Percentiles rank a stretch among this genome's conserved stretches.
Evolutionary conservation across 495 filamentous ascomycete species (phyloP).

Genomic region (Aspergillus olivimuriae): DNA sequence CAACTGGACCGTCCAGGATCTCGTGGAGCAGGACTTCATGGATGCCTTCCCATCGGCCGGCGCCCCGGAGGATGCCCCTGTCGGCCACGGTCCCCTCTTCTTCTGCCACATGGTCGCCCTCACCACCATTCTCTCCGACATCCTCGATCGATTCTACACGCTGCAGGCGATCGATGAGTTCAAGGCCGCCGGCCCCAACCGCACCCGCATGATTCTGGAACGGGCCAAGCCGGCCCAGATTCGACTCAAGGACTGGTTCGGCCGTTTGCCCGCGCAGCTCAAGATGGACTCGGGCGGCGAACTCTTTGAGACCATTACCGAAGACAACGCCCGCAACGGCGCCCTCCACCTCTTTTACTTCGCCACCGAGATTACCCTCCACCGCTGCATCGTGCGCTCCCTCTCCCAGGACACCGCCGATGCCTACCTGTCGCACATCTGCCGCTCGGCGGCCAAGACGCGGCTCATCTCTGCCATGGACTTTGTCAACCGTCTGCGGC

Average conservation of each 20-base stretch:
- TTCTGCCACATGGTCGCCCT: conserved; percentile 56
- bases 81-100: conserved; percentile 41
- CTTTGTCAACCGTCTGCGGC: conserved; percentile 51
- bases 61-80: conserved; percentile 27
- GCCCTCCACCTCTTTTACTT: conserved; percentile 57
- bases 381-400: conserved; percentile 53
- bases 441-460: conserved; percentile 71
- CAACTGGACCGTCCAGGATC: conserved; percentile 52
- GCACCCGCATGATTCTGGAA: conserved; percentile 49
- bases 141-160: conserved; percentile 57
- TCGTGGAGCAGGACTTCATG: conserved; percentile 47
- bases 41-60: conserved; percentile 30
- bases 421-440: conserved; percentile 76
- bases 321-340: conserved; percentile 40
- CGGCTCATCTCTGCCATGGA: conserved; percentile 52
- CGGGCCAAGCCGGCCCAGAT: conserved; percentile 57
- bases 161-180: conserved; percentile 49
- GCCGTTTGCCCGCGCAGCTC: conserved; percentile 42
- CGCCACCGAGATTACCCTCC: conserved; percentile 55
- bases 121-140: conserved; percentile 54
- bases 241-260: conserved; percentile 54
- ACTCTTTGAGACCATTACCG: conserved; percentile 33
- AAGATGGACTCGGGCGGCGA: conserved; percentile 48
- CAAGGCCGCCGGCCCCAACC: conserved; percentile 40
- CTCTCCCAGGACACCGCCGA: conserved; percentile 39